A percentile compares a stretch with the other conserved stretches of the same genome.
Evolutionary conservation across 768 basidiomycete genomes (phyloP).

Genomic region (Kwoniella heveanensis): DNA sequence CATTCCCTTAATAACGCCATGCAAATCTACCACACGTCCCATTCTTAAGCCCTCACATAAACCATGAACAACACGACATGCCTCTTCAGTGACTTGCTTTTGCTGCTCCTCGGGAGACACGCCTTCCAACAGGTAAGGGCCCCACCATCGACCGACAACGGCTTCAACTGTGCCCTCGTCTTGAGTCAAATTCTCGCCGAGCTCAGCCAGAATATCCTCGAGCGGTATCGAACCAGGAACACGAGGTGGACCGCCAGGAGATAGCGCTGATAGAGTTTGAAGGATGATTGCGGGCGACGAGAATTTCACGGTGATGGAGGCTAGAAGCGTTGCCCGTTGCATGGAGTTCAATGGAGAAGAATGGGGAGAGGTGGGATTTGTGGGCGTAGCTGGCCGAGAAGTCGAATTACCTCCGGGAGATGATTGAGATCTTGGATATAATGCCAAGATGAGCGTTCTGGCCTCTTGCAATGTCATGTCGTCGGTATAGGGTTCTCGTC

Average conservation of each 20-base stretch:
- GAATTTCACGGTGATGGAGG: slow-evolving; percentile 48
- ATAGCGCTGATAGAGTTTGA: slow-evolving; percentile 50
- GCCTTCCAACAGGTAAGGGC: slow-evolving; percentile 37
- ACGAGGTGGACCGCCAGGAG: slow-evolving; percentile 51
- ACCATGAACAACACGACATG: slow-evolving; percentile 35
- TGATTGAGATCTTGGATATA: slow-evolving; percentile 42
- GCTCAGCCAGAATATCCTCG: slow-evolving; percentile 54
- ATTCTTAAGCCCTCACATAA: slow-evolving; percentile 49
- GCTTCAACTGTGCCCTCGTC: slow-evolving; percentile 53
- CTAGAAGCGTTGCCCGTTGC: slow-evolving; percentile 42
- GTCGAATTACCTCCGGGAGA: slow-evolving; percentile 28
- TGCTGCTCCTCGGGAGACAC: slow-evolving; percentile 31
- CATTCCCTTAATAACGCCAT: slow-evolving; percentile 52
- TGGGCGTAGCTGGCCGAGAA: slow-evolving; percentile 43
- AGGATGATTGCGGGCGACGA: slow-evolving; percentile 53
- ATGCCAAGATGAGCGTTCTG: slow-evolving; percentile 47
- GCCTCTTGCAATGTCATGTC: slow-evolving; percentile 52
- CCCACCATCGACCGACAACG: slow-evolving; percentile 54
- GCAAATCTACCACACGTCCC: slow-evolving; percentile 48
- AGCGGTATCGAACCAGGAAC: slow-evolving; percentile 45
- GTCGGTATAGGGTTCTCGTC: slow-evolving; percentile 34
- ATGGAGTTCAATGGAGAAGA: slow-evolving; percentile 41
- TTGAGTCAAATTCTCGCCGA: slow-evolving; percentile 53
- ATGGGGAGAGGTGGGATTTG: slow-evolving; percentile 50
- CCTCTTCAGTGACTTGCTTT: slow-evolving; percentile 42